Evolutionary conservation across 73 alveolate genomes (phyloP).

Genomic region (Paramecium primaurelia): DNA sequence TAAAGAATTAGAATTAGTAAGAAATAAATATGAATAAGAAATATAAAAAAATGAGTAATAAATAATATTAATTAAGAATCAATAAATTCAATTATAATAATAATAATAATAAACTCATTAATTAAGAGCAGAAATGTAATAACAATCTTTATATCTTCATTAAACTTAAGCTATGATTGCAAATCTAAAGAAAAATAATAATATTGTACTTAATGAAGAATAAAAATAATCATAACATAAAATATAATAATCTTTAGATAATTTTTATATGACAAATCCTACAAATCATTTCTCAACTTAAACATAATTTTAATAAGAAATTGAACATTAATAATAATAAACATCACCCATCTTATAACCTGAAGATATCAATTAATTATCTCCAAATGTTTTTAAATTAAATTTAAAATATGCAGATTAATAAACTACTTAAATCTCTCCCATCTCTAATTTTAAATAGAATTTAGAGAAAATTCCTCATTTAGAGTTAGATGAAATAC

Average conservation of each 20-base stretch:
- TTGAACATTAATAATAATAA: neutral
- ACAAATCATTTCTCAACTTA: neutral
- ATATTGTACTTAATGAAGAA: neutral
- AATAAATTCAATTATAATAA: neutral
- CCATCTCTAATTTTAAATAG: neutral
- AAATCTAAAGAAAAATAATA: neutral
- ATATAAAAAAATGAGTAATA: neutral
- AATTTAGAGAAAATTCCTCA: neutral
- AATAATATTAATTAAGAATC: neutral
- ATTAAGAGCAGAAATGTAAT: neutral
- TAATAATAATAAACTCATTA: neutral
- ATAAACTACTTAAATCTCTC: neutral
- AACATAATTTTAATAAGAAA: neutral
- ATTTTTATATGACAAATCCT: neutral
- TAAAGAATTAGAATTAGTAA: neutral
- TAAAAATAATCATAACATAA: neutral
- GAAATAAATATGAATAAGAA: constrained; percentile 15
- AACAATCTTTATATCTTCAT: neutral
- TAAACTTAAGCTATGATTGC: neutral
- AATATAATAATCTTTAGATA: neutral
- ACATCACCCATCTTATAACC: neutral
- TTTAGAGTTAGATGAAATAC: neutral
- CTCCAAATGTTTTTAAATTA: neutral
- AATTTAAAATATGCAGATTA: neutral
- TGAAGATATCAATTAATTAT: neutral